These are phyloP conservation scores for Hypoxylon rickii DNA, from an alignment of 495 filamentous ascomycete genomes.

Conservation along the genomic window DNA sequence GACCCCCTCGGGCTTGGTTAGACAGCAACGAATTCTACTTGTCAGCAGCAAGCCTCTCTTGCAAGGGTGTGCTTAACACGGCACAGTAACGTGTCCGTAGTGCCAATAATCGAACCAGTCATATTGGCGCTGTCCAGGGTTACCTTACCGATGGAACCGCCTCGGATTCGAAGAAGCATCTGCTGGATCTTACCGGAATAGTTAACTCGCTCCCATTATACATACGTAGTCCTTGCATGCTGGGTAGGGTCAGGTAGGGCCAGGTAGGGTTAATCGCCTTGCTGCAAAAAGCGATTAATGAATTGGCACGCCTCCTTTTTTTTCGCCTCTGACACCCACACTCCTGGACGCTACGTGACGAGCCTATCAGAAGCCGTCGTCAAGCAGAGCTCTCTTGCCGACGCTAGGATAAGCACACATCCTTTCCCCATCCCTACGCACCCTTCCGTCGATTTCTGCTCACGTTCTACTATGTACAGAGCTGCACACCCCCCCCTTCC, in stretches of 20 bases:
- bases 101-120: constrained; percentile 31
- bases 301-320: constrained; percentile 27
- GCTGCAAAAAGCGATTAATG: constrained; percentile 27
- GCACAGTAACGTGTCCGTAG: constrained; percentile 23
- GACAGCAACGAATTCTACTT: constrained; percentile 11
- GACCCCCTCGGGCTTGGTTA: constrained; percentile 29
- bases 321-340: constrained; percentile 20
- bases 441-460: constrained; percentile 30
- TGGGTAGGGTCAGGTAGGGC: too few species aligned
- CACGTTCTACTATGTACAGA: constrained; percentile 29
- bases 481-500: constrained; percentile 14
- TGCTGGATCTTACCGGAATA: constrained; percentile 38
- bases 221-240: too few species aligned
- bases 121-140: constrained; percentile 28
- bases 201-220: constrained; percentile 29
- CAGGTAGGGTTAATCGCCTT: constrained; percentile 15
- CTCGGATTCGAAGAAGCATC: constrained; percentile 40
- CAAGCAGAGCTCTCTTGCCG: constrained; percentile 26
- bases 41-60: constrained; percentile 23
- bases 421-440: constrained; percentile 30
- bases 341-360: constrained; percentile 14
- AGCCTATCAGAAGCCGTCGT: constrained; percentile 21
- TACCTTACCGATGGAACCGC: constrained; percentile 43
- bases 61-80: constrained; percentile 17
- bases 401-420: constrained; percentile 35